Evolutionary conservation across 1,284 basidiomycete species (phyloP).

Genomic region (Pyrrhoderma lamaoense): DNA sequence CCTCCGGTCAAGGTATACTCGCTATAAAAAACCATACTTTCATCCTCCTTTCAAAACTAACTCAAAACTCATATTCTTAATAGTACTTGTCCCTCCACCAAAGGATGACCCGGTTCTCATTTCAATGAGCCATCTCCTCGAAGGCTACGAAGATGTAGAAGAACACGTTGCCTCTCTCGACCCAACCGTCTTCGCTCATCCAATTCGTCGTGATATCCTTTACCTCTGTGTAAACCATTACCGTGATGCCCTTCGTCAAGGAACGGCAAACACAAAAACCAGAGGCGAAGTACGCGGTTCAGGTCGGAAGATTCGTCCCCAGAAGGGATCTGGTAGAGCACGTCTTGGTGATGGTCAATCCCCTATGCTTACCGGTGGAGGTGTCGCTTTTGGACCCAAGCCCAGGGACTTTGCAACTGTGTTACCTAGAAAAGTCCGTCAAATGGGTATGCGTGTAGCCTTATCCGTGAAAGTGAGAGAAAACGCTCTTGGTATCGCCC

Average conservation of each 20-base stretch:
- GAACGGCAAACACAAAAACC: constrained; percentile 87
- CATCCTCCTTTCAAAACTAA: neutral
- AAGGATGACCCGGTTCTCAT: constrained; percentile 36
- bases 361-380: constrained; percentile 89
- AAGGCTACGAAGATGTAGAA: constrained; percentile 30
- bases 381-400: constrained; percentile 84
- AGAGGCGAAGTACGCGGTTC: constrained; percentile 87
- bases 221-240: constrained; percentile 91
- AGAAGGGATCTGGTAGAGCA: constrained; percentile 89
- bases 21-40: neutral
- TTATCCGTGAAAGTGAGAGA: constrained; percentile 78
- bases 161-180: constrained; percentile 67
- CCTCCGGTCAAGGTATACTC: too few species aligned
- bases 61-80: too few species aligned
- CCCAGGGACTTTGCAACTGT: constrained; percentile 89
- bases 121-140: constrained; percentile 49
- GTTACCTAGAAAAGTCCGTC: constrained; percentile 82
- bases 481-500: constrained; percentile 68
- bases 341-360: constrained; percentile 85
- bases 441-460: constrained; percentile 90
- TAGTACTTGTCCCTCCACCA: constrained; percentile 7
- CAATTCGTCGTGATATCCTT: constrained; percentile 85
- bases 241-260: constrained; percentile 82
- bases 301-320: constrained; percentile 80
- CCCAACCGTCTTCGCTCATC: constrained; percentile 78